These are phyloP conservation scores for Coccinonectria pachysandricola DNA, from an alignment of 2,329 filamentous ascomycete genomes.

Conservation along the genomic window DNA sequence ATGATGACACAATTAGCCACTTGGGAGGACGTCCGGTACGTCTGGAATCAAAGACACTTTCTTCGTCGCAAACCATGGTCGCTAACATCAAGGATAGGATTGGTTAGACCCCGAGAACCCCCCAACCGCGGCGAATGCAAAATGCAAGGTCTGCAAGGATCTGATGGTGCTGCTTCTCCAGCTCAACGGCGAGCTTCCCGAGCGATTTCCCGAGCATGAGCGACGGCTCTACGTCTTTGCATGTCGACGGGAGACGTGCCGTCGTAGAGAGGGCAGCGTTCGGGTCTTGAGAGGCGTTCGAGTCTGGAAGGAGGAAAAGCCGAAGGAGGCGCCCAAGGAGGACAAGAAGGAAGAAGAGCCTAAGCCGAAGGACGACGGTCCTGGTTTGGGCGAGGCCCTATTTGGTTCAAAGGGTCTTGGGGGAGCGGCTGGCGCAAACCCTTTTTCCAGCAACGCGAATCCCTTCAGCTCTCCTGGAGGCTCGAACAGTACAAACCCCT, in stretches of 20 bases:
- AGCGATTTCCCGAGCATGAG: slow-evolving; percentile 78
- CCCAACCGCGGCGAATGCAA: slow-evolving; percentile 66
- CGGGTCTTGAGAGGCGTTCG: slow-evolving; percentile 62
- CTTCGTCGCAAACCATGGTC: too few relatives aligned
- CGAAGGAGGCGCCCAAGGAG: slow-evolving; percentile 16
- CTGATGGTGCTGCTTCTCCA: slow-evolving; percentile 80
- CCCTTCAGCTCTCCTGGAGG: slow-evolving; percentile 34
- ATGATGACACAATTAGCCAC: slow-evolving; percentile 76
- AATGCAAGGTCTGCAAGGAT: slow-evolving; percentile 79
- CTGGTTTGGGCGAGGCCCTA: slow-evolving; percentile 53
- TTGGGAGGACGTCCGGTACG: slow-evolving; percentile 79
- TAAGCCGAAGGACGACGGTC: slow-evolving; percentile 26
- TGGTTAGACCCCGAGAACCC: slow-evolving; percentile 68
- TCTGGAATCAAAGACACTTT: too few relatives aligned
- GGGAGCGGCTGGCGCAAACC: slow-evolving; percentile 37
- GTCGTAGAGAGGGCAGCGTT: slow-evolving; percentile 73
- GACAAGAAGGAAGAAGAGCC: slow-evolving; percentile 23
- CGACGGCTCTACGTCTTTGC: slow-evolving; percentile 78
- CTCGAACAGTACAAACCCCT: slow-evolving; percentile 19
- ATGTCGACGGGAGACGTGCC: slow-evolving; percentile 68
- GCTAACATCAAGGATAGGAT: slow-evolving; percentile 42
- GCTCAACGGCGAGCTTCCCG: slow-evolving; percentile 81
- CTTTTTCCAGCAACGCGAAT: slow-evolving; percentile 47
- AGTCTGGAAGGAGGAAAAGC: slow-evolving; percentile 32
- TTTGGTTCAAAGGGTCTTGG: slow-evolving; percentile 53